A percentile compares a stretch with the other conserved stretches of the same genome.
Evolutionary conservation across 2,329 filamentous ascomycete species (phyloP).

Genomic region (Exophiala lecanii-corni): DNA sequence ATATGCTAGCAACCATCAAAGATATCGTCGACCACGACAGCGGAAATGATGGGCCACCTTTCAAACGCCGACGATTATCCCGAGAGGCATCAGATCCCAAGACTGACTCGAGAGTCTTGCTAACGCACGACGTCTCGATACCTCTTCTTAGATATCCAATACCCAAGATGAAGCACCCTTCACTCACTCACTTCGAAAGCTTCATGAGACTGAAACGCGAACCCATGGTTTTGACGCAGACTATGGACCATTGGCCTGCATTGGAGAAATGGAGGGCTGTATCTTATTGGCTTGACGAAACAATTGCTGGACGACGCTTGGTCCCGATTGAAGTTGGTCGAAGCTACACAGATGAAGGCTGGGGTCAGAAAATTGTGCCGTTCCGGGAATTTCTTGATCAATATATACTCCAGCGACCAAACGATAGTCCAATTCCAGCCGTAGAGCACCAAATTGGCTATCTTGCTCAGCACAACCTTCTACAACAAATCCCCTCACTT

Average conservation of each 20-base stretch:
- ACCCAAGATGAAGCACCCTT: conserved; percentile 41
- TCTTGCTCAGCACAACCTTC: conserved; percentile 85
- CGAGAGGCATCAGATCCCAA: background rate
- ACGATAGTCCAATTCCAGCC: conserved; percentile 3
- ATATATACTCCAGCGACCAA: conserved; percentile 49
- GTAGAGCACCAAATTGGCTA: conserved; percentile 57
- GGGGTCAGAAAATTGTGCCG: conserved; percentile 75
- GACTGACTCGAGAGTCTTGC: conserved; percentile 3
- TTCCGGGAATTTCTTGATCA: conserved; percentile 66
- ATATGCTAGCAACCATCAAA: conserved; percentile 11
- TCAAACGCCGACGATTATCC: conserved; percentile 4
- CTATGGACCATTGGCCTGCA: conserved; percentile 72
- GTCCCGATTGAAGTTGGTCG: conserved; percentile 83
- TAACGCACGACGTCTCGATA: conserved; percentile 21
- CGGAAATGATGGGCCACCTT: conserved; percentile 5
- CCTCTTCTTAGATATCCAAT: conserved; percentile 36
- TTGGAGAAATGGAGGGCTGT: conserved; percentile 69
- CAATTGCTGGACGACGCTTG: conserved; percentile 70
- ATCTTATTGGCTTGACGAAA: conserved; percentile 67
- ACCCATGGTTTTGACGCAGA: conserved; percentile 66
- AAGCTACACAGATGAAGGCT: conserved; percentile 79
- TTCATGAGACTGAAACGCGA: conserved; percentile 49
- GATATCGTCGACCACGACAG: background rate
- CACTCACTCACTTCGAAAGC: conserved; percentile 57
- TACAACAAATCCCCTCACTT: conserved; percentile 73